These are phyloP conservation scores for Marchantia paleacea DNA, from an alignment of 225 moss, liverwort and hornwort genomes.

Conservation along the genomic window DNA sequence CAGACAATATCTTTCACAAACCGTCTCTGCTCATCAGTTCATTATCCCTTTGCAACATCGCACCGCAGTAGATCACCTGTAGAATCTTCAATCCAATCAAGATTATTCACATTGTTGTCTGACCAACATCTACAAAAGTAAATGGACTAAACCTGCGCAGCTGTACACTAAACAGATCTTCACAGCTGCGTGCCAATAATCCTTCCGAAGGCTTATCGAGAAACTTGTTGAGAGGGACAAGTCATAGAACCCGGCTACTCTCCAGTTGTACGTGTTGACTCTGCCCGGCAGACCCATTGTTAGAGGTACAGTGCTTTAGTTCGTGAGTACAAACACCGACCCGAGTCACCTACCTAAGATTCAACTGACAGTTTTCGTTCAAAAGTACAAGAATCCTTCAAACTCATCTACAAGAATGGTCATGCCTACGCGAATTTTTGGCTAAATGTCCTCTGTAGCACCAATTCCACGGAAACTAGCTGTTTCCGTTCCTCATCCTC, in stretches of 20 bases:
- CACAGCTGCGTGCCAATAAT: background rate
- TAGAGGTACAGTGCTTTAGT: constrained; percentile 4
- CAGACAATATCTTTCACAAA: background rate
- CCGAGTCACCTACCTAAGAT: background rate
- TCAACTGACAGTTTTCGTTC: constrained; percentile 3
- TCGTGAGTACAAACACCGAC: background rate
- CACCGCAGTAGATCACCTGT: background rate
- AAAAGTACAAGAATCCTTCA: constrained; percentile 20
- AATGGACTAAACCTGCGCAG: background rate
- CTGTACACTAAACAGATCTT: background rate
- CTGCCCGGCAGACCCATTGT: background rate
- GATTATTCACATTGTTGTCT: background rate
- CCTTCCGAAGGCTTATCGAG: background rate
- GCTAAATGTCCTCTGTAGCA: background rate
- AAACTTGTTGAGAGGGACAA: constrained; percentile 10
- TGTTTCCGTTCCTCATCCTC: constrained; percentile 25
- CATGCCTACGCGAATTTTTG: constrained; percentile 11
- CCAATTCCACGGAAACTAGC: constrained; percentile 16
- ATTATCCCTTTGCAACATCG: background rate
- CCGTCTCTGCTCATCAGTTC: background rate
- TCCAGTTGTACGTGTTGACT: constrained; percentile 4
- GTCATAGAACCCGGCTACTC: background rate
- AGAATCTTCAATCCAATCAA: background rate
- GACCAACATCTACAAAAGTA: background rate
- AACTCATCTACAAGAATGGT: constrained; percentile 23